A percentile compares a stretch with the other conserved stretches of the same genome.
Conservation (phyloP, 345 rosid genomes). For the Limnanthes douglasii region DNA sequence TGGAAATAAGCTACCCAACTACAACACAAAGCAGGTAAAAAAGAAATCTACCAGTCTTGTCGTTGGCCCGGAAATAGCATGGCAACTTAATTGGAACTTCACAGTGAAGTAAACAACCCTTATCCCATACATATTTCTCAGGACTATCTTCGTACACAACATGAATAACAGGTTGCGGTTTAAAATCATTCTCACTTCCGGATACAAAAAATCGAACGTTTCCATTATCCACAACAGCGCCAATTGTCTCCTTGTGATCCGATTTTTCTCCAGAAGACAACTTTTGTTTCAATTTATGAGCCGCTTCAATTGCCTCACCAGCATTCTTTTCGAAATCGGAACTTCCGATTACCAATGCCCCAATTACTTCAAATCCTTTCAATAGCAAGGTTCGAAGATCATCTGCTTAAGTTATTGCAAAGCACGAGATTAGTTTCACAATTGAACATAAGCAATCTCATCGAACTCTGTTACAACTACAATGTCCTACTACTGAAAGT, state of each 20-base stretch:
- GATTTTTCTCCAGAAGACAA: slow-evolving; percentile 24
- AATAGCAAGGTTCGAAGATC: slow-evolving; percentile 45
- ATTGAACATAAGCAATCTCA: too few species aligned
- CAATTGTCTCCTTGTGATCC: slow-evolving; percentile 27
- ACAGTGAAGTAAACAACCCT: slow-evolving; percentile 71
- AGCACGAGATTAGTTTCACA: not conserved
- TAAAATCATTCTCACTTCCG: slow-evolving; percentile 15
- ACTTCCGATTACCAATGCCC: slow-evolving; percentile 36
- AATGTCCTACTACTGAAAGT: too few species aligned
- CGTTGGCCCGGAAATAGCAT: slow-evolving; percentile 34
- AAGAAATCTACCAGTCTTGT: slow-evolving; percentile 30
- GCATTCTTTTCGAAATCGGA: slow-evolving; percentile 31
- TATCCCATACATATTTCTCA: slow-evolving; percentile 65
- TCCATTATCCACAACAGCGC: slow-evolving; percentile 45
- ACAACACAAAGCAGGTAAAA: not conserved
- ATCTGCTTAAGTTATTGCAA: slow-evolving; percentile 26
- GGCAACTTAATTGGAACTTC: slow-evolving; percentile 59
- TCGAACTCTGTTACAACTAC: too few species aligned
- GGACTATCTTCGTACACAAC: slow-evolving; percentile 47
- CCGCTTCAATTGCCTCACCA: slow-evolving; percentile 32
- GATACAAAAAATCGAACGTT: slow-evolving; percentile 40
- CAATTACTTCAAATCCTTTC: slow-evolving; percentile 65
- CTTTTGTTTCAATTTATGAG: slow-evolving; percentile 33
- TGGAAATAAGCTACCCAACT: not conserved
- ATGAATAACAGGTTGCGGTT: slow-evolving; percentile 28